These are phyloP conservation scores for Acanthamoeba lugdunensis DNA, from an alignment of 208 protist genomes.

Conservation along the genomic window DNA sequence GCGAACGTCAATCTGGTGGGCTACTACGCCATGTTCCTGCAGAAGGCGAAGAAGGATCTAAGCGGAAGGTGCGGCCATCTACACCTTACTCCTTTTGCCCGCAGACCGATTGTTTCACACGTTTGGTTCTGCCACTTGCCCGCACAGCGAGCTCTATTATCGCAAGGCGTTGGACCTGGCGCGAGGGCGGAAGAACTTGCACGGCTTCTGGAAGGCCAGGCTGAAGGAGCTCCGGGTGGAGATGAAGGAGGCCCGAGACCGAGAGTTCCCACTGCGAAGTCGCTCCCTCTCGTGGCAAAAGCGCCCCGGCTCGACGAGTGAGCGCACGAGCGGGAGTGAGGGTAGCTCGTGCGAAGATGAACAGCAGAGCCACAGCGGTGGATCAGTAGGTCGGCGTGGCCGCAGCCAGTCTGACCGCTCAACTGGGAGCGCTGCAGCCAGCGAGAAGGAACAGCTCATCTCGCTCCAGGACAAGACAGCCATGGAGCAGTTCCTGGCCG, in stretches of 20 bases:
- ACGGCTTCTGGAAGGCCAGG: conserved; percentile 19
- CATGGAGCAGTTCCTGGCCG: conserved; percentile 50
- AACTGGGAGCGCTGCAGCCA: background rate
- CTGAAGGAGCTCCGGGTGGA: conserved; percentile 10
- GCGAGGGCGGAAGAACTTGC: conserved; percentile 38
- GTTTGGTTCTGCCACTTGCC: background rate
- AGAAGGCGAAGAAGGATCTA: conserved; percentile 18
- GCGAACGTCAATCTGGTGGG: conserved; percentile 51
- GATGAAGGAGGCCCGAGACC: background rate
- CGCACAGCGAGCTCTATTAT: conserved; percentile 13
- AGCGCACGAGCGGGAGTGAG: background rate
- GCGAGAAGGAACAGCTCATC: background rate
- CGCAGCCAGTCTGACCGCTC: background rate
- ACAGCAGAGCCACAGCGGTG: background rate
- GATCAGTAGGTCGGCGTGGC: background rate
- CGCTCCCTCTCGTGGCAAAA: conserved; percentile 23
- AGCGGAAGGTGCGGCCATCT: background rate
- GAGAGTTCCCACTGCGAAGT: background rate
- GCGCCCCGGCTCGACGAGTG: background rate
- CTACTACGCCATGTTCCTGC: conserved; percentile 44
- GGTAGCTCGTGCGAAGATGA: background rate
- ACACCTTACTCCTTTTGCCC: background rate
- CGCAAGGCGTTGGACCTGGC: conserved; percentile 13
- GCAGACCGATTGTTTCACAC: background rate
- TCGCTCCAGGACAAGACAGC: conserved; percentile 26